Evolutionary conservation across 176 grass and related monocot genomes (phyloP).

Genomic region (Avena insularis): DNA sequence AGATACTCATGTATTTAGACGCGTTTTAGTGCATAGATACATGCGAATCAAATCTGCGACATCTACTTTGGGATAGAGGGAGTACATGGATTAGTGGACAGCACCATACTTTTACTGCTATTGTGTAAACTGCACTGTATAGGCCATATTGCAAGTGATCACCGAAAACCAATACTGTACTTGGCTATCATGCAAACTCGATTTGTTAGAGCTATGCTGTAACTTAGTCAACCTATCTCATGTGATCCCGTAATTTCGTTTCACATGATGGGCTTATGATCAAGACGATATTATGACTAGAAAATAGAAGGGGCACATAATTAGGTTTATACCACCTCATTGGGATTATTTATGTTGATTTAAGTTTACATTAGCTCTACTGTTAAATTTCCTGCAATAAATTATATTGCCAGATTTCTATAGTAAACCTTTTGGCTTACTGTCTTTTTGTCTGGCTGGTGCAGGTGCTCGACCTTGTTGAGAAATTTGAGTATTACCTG

Average conservation of each 20-base stretch:
- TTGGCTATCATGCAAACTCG: neutral
- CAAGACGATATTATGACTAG: neutral
- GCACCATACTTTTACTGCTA: neutral
- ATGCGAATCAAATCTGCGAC: too few species aligned
- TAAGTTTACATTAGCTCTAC: constrained; percentile 27
- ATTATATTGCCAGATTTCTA: constrained; percentile 14
- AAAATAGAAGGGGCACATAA: neutral
- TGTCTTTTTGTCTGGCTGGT: constrained; percentile 41
- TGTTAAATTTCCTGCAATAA: constrained; percentile 31
- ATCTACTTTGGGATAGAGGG: too few species aligned
- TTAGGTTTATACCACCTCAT: neutral
- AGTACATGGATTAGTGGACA: constrained; percentile 3
- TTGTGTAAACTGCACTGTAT: neutral
- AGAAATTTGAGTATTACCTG: constrained; percentile 64
- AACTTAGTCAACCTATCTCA: constrained; percentile 9
- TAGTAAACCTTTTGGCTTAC: constrained; percentile 33
- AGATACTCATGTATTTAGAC: too few species aligned
- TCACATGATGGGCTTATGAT: constrained; percentile 12
- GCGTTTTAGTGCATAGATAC: too few species aligned
- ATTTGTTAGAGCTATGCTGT: constrained; percentile 1
- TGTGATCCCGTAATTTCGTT: constrained; percentile 25
- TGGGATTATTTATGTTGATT: constrained; percentile 16
- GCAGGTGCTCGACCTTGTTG: constrained; percentile 76
- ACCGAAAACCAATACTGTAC: neutral
- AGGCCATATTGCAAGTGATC: neutral